Percentiles rank a stretch among this genome's conserved stretches.
Conservation (phyloP, 2,329 filamentous ascomycete genomes). For the Colletotrichum sp. region DNA sequence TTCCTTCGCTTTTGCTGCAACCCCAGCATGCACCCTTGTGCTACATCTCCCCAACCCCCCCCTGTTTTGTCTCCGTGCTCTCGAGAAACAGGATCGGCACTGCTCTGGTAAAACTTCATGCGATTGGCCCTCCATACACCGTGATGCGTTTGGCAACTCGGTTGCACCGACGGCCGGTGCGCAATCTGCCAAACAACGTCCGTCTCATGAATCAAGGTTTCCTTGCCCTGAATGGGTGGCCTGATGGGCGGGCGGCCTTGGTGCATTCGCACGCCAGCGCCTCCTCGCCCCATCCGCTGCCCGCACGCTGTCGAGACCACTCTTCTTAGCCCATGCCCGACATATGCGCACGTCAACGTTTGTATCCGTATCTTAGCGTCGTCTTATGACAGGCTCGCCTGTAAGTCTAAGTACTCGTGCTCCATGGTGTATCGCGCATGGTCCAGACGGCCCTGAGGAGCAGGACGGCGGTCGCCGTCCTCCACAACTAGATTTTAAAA, state of each 20-base stretch:
- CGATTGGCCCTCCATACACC: neutral
- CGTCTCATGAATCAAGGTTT: neutral
- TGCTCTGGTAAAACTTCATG: neutral
- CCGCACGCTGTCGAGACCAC: neutral
- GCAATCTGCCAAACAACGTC: neutral
- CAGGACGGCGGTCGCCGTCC: neutral
- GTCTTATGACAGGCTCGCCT: neutral
- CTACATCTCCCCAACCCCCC: neutral
- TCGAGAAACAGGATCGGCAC: neutral
- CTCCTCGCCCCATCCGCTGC: neutral
- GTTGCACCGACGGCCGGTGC: slow-evolving; percentile 8
- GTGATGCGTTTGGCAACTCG: neutral
- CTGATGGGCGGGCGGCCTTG: neutral
- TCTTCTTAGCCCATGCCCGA: neutral
- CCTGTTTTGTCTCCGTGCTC: neutral
- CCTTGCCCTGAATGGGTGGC: neutral
- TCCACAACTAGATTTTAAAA: no score
- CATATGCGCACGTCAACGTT: neutral
- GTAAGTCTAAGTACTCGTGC: neutral
- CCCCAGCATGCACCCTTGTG: neutral
- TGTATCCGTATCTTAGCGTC: neutral
- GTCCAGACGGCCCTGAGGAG: no score
- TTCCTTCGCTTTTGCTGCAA: neutral
- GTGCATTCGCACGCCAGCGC: neutral
- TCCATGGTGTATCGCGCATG: neutral